phyloP scores from a whole-genome alignment of 495 filamentous ascomycete genomes.

The Hypoxylon fuscum region DNA sequence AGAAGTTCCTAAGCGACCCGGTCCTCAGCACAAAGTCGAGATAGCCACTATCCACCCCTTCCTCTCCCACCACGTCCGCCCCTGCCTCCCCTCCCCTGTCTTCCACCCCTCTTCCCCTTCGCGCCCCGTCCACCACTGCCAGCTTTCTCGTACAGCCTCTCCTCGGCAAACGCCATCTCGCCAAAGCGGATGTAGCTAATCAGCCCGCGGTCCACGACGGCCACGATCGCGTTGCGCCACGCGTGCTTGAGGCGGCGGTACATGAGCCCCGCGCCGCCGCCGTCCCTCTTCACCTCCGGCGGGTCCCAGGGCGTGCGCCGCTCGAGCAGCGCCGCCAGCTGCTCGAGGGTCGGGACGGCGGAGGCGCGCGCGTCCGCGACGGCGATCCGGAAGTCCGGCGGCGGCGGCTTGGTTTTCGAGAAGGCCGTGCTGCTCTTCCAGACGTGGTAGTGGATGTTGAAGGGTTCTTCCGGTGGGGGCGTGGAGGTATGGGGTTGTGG shows the following conservation, averaged over 20 bases:
- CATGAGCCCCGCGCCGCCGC: constrained; percentile 47
- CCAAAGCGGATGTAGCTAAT: constrained; percentile 84
- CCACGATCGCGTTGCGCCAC: constrained; percentile 82
- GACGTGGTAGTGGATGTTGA: constrained; percentile 76
- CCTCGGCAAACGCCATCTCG: constrained; percentile 81
- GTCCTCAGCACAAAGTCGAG: neutral
- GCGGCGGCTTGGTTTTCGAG: constrained; percentile 75
- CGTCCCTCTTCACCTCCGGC: constrained; percentile 50
- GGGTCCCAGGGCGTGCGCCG: constrained; percentile 69
- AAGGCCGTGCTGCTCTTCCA: constrained; percentile 76
- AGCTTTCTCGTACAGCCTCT: constrained; percentile 69
- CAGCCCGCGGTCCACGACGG: constrained; percentile 88
- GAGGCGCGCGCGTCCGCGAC: constrained; percentile 80
- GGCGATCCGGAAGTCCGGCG: constrained; percentile 83
- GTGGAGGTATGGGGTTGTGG: constrained; percentile 35
- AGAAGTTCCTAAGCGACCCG: too few species aligned
- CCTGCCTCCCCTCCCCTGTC: constrained; percentile 50
- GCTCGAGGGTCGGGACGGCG: constrained; percentile 71
- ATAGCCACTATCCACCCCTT: constrained; percentile 11
- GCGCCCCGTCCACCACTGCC: constrained; percentile 47
- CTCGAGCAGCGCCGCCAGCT: constrained; percentile 75
- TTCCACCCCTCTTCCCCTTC: constrained; percentile 53
- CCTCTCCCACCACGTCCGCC: constrained; percentile 47
- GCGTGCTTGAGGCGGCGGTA: constrained; percentile 84
- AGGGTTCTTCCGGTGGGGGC: constrained; percentile 59